Conservation (phyloP, 2,329 filamentous ascomycete genomes). For the Pestalotiopsis sp. region DNA sequence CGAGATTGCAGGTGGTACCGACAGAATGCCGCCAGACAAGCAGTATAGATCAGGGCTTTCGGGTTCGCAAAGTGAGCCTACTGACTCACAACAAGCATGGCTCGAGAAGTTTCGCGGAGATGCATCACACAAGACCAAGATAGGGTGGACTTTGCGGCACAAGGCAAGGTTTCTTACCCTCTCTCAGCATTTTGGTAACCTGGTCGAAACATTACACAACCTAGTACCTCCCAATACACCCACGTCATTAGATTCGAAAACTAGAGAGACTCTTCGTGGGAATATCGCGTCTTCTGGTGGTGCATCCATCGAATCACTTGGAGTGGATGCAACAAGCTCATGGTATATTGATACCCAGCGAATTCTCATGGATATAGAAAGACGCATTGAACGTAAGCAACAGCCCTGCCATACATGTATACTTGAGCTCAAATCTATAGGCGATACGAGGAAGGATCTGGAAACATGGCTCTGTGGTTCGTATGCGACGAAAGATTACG, state of each 20-base stretch:
- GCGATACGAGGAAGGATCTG: neutral
- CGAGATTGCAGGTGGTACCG: neutral
- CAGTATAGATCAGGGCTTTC: neutral
- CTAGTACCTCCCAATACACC: neutral
- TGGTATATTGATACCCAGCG: neutral
- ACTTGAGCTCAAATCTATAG: neutral
- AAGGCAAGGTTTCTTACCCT: slow-evolving; percentile 1
- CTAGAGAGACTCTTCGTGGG: neutral
- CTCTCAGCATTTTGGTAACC: neutral
- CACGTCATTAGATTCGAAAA: neutral
- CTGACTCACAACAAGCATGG: neutral
- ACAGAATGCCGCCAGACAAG: neutral
- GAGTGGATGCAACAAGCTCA: neutral
- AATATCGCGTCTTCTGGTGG: neutral
- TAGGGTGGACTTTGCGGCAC: slow-evolving; percentile 4
- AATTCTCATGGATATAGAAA: neutral
- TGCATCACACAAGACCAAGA: slow-evolving; percentile 2
- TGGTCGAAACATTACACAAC: neutral
- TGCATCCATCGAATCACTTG: neutral
- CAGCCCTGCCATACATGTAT: neutral
- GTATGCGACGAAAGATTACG: neutral
- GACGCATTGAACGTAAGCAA: neutral
- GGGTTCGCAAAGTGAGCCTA: neutral
- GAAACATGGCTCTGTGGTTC: neutral
- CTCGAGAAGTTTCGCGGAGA: neutral